These are phyloP conservation scores for Xylariaceae sp. DNA, from an alignment of 2,329 filamentous ascomycete species.

Conservation along the genomic window DNA sequence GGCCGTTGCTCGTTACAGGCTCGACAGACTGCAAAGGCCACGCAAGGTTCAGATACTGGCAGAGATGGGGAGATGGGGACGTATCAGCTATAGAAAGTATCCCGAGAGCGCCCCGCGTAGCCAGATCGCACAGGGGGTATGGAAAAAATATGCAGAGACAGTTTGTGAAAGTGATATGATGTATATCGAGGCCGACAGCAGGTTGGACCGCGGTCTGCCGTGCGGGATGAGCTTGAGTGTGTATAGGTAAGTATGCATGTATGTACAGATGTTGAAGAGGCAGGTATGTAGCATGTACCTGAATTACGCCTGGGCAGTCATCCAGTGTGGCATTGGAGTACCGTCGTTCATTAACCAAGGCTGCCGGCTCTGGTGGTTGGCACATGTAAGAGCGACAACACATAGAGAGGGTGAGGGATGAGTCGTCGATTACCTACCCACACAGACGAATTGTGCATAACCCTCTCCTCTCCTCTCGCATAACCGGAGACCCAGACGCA, in stretches of 20 bases:
- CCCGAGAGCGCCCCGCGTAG: too few species aligned
- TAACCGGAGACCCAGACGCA: too few species aligned
- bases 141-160: neutral
- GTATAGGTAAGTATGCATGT: slow-evolving; percentile 5
- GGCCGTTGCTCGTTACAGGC: too few species aligned
- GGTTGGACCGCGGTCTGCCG: neutral
- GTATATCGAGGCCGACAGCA: neutral
- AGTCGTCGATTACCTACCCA: slow-evolving; percentile 7
- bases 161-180: neutral
- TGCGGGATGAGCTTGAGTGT: neutral
- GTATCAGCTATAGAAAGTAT: too few species aligned
- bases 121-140: too few species aligned
- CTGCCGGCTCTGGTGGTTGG: slow-evolving; percentile 5
- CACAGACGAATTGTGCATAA: slow-evolving; percentile 5
- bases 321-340: neutral
- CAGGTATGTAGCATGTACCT: neutral
- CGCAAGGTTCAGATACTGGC: too few species aligned
- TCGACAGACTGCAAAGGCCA: too few species aligned
- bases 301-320: neutral
- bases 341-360: slow-evolving; percentile 4
- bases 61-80: too few species aligned
- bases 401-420: neutral
- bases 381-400: slow-evolving; percentile 4
- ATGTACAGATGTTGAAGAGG: neutral
- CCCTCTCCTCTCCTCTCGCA: too few species aligned